Evolutionary conservation across 2,329 filamentous ascomycete genomes (phyloP), one percentile per base, ranked within the genome.

Genomic region (Aplosporella prunicola): DNA sequence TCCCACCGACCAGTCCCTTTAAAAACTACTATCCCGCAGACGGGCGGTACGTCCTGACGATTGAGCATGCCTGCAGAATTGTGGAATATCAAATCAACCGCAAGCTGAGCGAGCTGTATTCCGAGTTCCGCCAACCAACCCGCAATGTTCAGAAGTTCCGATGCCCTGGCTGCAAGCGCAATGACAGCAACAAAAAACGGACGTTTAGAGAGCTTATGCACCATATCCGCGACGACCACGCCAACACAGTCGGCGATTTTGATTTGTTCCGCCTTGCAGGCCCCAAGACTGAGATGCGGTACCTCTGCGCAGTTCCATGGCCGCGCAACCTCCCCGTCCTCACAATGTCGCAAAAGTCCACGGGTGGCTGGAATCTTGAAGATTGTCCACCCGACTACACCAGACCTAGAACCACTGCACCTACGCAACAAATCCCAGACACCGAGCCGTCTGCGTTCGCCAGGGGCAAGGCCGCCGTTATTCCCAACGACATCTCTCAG

Each of bases 61-160:
- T 59, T 18, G 51, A 53, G 26, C 55, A 58, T 36, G 56, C 55
- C 8, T 46, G 47, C 20, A 48, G 50, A 48, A 45, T 56, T 24
- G 51, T 52, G 29, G 35, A 50, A 13, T 34, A 49, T 10, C 44
- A 51, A 10, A 47, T 58, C 15, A 35, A 40, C 18, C 49, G 46
- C 9, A 24, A 39, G 3, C 37, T 50, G 9, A 16, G 39, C 4
- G 34, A 44, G 23, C 18, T 42, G 10, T 33, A 41, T 26, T 22
- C 32, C 13, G 32, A 36, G 13, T 38, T 34, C 15, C 36, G 31
- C 11, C 18, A 30, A 15, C 27, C 26, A 9, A 31, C 35, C 7
- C 32, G 35, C 18, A 39, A 41, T 15, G 37, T 34, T 7, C 45
- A 51, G 7, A 44, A 45, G 28, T 48, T 58, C 28, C 48, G 44